phyloP scores from a whole-genome alignment of 495 filamentous ascomycete genomes.

The Copromyces sp. region DNA sequence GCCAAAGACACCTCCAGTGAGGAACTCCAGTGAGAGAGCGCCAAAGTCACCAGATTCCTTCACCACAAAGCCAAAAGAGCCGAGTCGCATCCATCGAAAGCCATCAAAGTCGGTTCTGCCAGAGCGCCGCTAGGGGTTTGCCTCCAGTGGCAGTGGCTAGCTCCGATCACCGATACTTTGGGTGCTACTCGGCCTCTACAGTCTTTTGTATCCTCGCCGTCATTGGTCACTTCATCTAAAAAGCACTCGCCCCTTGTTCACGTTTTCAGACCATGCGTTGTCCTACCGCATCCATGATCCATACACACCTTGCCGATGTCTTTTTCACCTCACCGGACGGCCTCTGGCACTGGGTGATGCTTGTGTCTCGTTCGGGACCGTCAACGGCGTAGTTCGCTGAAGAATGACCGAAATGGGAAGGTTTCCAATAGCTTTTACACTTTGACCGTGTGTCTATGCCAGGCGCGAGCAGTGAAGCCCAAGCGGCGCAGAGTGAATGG shows the following conservation, averaged over 20 bases:
- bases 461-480: not conserved
- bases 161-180: conserved; percentile 34
- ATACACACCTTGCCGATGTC: conserved; percentile 28
- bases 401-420: not conserved
- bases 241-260: conserved; percentile 29
- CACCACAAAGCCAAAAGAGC: not conserved
- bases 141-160: conserved; percentile 27
- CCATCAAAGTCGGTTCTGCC: conserved; percentile 1
- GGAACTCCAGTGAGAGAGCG: not conserved
- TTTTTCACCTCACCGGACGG: conserved; percentile 17
- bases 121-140: conserved; percentile 6
- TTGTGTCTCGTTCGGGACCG: not conserved
- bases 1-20: conserved; percentile 3
- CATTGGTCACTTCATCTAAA: conserved; percentile 42
- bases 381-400: not conserved
- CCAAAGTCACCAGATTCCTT: not conserved
- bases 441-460: not conserved
- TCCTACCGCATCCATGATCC: conserved; percentile 32
- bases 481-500: not conserved
- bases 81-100: not conserved
- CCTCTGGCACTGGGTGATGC: not conserved
- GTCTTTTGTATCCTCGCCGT: conserved; percentile 6
- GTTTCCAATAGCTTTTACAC: not conserved
- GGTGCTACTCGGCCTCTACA: conserved; percentile 22
- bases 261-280: conserved; percentile 33